Evolutionary conservation across 805 yeast species (phyloP).

Genomic region (Metschnikowia shivogae): DNA sequence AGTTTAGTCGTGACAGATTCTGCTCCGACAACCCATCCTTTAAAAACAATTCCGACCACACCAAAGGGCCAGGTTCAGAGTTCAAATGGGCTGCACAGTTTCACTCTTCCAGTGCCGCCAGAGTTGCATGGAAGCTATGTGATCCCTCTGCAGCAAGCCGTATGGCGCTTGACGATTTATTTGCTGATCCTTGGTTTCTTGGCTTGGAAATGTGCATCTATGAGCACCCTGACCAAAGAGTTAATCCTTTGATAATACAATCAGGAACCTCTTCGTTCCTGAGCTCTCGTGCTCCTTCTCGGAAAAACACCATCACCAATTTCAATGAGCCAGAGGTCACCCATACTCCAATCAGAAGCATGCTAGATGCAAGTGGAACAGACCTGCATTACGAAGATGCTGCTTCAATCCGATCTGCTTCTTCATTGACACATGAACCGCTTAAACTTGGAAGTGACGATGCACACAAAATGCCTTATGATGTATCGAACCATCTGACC

Average conservation of each 20-base stretch:
- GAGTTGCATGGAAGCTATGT: conserved; percentile 70
- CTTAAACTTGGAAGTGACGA: conserved; percentile 9
- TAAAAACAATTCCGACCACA: conserved; percentile 40
- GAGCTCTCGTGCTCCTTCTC: conserved; percentile 28
- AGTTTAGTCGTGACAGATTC: conserved; percentile 42
- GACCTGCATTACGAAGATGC: conserved; percentile 11
- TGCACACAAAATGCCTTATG: conserved; percentile 12
- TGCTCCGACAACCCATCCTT: conserved; percentile 44
- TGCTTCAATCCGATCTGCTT: conserved; percentile 22
- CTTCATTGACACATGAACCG: conserved; percentile 24
- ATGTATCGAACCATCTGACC: conserved; percentile 11
- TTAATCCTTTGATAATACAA: conserved; percentile 29
- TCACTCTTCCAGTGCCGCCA: conserved; percentile 55
- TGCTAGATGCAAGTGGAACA: conserved; percentile 32
- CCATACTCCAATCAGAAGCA: conserved; percentile 33
- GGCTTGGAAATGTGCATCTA: conserved; percentile 56
- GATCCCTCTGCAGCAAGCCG: conserved; percentile 58
- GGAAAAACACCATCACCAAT: conserved; percentile 26
- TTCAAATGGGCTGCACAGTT: conserved; percentile 64
- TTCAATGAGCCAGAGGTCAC: conserved; percentile 14
- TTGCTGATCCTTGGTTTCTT: conserved; percentile 62
- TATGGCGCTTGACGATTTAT: conserved; percentile 50
- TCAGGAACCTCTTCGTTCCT: conserved; percentile 17
- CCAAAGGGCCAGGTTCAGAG: conserved; percentile 66
- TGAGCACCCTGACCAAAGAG: conserved; percentile 42